phyloP scores from a whole-genome alignment of 1,284 basidiomycete genomes.

The Trametes sp. region DNA sequence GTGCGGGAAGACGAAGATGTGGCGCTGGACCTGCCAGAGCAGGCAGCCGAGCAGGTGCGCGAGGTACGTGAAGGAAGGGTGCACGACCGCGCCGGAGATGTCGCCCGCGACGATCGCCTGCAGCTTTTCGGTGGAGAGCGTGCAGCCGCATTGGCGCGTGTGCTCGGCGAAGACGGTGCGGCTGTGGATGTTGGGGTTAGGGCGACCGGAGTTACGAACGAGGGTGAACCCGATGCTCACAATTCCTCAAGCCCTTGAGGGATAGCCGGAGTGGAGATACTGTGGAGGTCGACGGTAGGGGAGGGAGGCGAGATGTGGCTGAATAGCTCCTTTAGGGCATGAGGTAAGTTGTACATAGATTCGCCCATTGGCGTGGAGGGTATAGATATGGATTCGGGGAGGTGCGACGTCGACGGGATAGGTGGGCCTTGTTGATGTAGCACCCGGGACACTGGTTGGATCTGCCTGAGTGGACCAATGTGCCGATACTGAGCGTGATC shows the following conservation, averaged over 20 bases:
- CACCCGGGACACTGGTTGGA: neutral
- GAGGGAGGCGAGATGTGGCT: slow-evolving; percentile 20
- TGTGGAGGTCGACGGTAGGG: slow-evolving; percentile 20
- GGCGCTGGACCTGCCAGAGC: slow-evolving; percentile 36
- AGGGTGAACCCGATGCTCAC: slow-evolving; percentile 20
- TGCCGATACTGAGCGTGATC: neutral
- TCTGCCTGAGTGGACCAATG: neutral
- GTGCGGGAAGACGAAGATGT: slow-evolving; percentile 20
- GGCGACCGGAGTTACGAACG: neutral
- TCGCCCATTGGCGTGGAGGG: neutral
- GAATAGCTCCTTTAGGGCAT: slow-evolving; percentile 19
- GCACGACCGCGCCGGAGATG: slow-evolving; percentile 32
- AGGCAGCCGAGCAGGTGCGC: slow-evolving; percentile 38
- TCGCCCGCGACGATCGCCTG: slow-evolving; percentile 38
- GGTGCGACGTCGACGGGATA: slow-evolving; percentile 11
- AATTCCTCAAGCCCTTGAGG: slow-evolving; percentile 25
- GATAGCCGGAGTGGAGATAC: slow-evolving; percentile 16
- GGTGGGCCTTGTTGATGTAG: neutral
- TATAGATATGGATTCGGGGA: neutral
- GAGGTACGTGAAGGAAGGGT: slow-evolving; percentile 37
- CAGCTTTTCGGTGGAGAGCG: slow-evolving; percentile 32
- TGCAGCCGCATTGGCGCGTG: slow-evolving; percentile 34
- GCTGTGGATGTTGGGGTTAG: slow-evolving; percentile 19
- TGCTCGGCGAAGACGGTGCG: slow-evolving; percentile 36
- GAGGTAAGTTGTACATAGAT: slow-evolving; percentile 21